phyloP scores from a whole-genome alignment of 805 yeast genomes.

The Sugiyamaella marilandica region DNA sequence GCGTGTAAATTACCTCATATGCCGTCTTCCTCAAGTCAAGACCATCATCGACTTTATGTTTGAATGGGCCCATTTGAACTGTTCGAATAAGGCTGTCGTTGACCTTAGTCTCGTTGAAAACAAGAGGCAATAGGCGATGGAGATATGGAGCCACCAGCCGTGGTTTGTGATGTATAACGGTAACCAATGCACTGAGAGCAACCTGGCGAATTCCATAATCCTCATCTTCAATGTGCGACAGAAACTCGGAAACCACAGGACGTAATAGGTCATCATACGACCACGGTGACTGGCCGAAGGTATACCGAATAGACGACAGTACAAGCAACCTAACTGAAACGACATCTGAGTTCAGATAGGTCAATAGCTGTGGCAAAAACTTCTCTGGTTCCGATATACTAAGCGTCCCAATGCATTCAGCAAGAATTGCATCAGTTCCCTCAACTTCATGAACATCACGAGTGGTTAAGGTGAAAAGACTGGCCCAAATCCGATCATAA shows the following conservation, averaged over 20 bases:
- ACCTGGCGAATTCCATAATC: constrained; percentile 54
- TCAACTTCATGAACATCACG: neutral
- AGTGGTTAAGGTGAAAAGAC: constrained; percentile 12
- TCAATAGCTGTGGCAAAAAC: constrained; percentile 30
- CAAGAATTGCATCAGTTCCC: constrained; percentile 10
- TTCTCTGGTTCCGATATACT: constrained; percentile 30
- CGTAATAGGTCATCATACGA: constrained; percentile 21
- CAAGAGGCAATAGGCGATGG: constrained; percentile 43
- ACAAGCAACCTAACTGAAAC: constrained; percentile 26
- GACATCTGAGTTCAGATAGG: constrained; percentile 23
- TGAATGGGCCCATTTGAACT: constrained; percentile 83
- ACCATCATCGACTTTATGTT: constrained; percentile 75
- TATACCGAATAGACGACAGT: constrained; percentile 37
- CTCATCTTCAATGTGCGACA: constrained; percentile 32
- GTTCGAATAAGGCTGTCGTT: constrained; percentile 54
- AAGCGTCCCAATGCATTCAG: constrained; percentile 27
- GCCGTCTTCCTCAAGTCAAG: constrained; percentile 66
- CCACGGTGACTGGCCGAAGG: constrained; percentile 31
- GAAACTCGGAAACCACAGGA: constrained; percentile 27
- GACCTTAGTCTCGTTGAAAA: constrained; percentile 52
- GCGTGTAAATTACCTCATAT: constrained; percentile 62
- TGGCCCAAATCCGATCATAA: constrained; percentile 19
- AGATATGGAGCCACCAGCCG: constrained; percentile 43
- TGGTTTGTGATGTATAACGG: constrained; percentile 56
- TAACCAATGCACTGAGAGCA: constrained; percentile 53